Evolutionary conservation across 1,139 yeast genomes (phyloP).

Genomic region (Ashbya aceris): DNA sequence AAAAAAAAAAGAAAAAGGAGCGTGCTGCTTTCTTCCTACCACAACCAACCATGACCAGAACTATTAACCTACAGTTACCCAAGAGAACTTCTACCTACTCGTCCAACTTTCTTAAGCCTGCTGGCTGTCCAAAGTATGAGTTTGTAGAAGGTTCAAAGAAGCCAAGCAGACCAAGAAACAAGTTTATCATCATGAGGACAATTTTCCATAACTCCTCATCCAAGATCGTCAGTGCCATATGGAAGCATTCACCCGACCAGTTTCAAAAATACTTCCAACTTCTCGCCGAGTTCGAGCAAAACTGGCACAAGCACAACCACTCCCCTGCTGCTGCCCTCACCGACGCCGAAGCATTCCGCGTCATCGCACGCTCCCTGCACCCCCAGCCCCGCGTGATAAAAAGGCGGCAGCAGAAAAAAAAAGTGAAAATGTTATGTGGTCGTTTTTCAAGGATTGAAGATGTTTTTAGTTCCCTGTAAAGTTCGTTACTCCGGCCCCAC

Average conservation of each 20-base stretch:
- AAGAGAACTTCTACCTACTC: conserved; percentile 3
- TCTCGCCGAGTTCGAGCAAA: conserved; percentile 6
- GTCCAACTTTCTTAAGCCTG: conserved; percentile 3
- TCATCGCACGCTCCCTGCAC: conserved; percentile 1
- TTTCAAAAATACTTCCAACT: conserved; percentile 5
- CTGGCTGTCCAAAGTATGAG: conserved; percentile 4
- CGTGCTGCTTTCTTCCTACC: neutral
- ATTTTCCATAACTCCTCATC: conserved; percentile 5
- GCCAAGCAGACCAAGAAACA: conserved; percentile 6
- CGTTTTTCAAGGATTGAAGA: conserved; percentile 5
- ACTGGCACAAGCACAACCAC: conserved; percentile 2
- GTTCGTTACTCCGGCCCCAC: conserved; percentile 16
- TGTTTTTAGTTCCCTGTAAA: conserved; percentile 18
- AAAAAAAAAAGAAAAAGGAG: conserved; percentile 1
- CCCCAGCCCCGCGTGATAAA: conserved; percentile 2
- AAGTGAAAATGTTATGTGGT: conserved; percentile 5
- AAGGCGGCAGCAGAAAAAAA: conserved; percentile 2
- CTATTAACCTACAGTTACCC: conserved; percentile 2
- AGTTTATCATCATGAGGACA: conserved; percentile 7
- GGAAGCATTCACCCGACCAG: conserved; percentile 3
- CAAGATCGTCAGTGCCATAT: conserved; percentile 4
- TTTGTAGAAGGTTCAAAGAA: conserved; percentile 2
- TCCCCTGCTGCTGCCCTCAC: conserved; percentile 3
- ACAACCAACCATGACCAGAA: conserved; percentile 1
- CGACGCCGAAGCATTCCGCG: conserved; percentile 2